Conservation (phyloP, 306 rosid genomes). For the Begonia masoniana region DNA sequence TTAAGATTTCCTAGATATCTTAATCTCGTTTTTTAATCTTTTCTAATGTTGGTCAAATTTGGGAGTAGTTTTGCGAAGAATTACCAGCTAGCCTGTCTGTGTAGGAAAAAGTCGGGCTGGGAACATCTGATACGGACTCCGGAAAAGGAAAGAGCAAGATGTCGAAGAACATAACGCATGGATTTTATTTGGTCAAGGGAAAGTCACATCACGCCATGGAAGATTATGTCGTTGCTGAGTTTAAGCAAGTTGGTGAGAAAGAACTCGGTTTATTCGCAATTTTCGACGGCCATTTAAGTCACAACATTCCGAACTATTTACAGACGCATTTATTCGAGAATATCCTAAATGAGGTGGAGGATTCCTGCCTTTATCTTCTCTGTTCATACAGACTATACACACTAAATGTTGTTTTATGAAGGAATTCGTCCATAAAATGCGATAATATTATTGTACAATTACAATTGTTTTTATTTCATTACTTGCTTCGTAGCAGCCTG, state of each 20-base stretch:
- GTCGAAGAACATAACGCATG: slow-evolving; percentile 62
- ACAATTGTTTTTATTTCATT: slow-evolving; percentile 1
- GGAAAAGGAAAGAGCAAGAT: slow-evolving; percentile 99
- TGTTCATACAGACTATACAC: too few relatives aligned
- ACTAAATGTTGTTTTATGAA: too few relatives aligned
- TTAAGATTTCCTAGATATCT: too few relatives aligned
- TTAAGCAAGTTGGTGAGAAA: slow-evolving; percentile 53
- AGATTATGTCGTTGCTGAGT: slow-evolving; percentile 74
- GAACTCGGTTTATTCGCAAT: slow-evolving; percentile 93
- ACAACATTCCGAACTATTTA: slow-evolving; percentile 63
- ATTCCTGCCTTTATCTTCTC: neutral
- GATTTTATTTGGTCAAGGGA: slow-evolving; percentile 85
- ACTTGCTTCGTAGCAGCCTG: slow-evolving; percentile 29
- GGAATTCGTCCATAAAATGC: too few relatives aligned
- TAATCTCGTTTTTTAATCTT: too few relatives aligned
- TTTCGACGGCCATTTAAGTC: slow-evolving; percentile 92
- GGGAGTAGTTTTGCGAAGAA: neutral
- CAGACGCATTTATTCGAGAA: slow-evolving; percentile 59
- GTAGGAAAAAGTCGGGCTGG: slow-evolving; percentile 79
- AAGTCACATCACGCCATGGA: slow-evolving; percentile 73
- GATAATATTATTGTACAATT: neutral
- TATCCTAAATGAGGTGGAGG: slow-evolving; percentile 62
- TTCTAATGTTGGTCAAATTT: neutral
- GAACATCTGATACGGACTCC: slow-evolving; percentile 64
- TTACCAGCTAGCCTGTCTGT: slow-evolving; percentile 3